Evolutionary conservation across 2,329 filamentous ascomycete genomes (phyloP), one percentile per base, ranked within the genome.

Genomic region (Colletotrichum gloeosporioides): DNA sequence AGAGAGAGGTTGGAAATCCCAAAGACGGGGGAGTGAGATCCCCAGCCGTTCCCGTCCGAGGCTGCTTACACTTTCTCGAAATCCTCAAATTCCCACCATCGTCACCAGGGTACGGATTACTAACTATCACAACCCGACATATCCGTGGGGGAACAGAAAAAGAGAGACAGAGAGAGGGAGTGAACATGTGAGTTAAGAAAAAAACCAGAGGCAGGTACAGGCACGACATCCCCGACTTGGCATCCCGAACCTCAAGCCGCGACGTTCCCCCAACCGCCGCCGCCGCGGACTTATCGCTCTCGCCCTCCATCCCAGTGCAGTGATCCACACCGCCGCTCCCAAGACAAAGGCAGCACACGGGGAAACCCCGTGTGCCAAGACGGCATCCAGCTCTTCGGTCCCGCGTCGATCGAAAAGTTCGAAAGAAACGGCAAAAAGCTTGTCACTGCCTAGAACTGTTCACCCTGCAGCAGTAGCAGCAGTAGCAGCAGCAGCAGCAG

Each of bases 281-380:
- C 44, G 68, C 53, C 49, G 73, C 68, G 73, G 69, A 62, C 62
- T 29, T 72, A 32, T 39, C 16, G n/a, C 34, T 57, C 66, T 61
- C 29, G 36, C 57, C 22, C 16, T 29, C 62, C 34, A 10, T 29
- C 9, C 27, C n/a, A n/a, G n/a, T n/a, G n/a, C 65, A 57, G 18
- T 12, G 44, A 44, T 64, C 67, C 71, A 74, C 67, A 67, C 69
- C 61, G 73, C 73, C 73, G 69, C 53, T 29, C n/a, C 31, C 61
- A 55, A 55, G 59, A 31, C 65, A 68, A 10, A 32, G 36, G n/a
- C 29, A 44, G 55, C 16, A 59, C 36, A 61, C 31, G 25, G 61
- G 49, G 69, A 25, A 15, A 22, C 49, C 49, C 61, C 27, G 10
- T 34, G 39, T 62, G 73, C 62, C 73, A 75, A 72, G 73, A 25